Conservation (phyloP, 2,329 filamentous ascomycete genomes). For the Pestalotiopsis fici region DNA sequence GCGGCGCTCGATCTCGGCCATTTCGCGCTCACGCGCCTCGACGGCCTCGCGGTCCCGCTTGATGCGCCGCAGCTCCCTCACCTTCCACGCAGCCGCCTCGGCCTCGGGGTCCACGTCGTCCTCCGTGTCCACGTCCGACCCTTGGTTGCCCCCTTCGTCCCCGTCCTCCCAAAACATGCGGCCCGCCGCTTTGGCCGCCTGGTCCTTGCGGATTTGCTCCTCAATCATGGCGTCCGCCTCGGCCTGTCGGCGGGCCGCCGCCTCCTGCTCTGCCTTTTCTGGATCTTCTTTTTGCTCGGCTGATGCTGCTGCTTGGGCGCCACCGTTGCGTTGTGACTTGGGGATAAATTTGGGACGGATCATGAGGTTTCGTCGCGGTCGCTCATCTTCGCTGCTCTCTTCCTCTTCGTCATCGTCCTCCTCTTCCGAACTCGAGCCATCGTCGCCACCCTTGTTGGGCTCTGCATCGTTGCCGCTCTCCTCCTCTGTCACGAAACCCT, state of each 20-base stretch:
- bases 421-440: conserved; percentile 26
- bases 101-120: conserved; percentile 85
- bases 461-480: conserved; percentile 33
- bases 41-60: conserved; percentile 85
- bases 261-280: conserved; percentile 49
- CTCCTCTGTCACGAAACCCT: conserved; percentile 61
- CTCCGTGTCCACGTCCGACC: conserved; percentile 81
- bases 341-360: conserved; percentile 66
- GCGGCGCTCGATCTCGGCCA: conserved; percentile 85
- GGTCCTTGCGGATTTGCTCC: conserved; percentile 82
- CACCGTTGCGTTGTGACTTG: conserved; percentile 51
- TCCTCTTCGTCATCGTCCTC: conserved; percentile 37
- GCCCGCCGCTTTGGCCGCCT: conserved; percentile 71
- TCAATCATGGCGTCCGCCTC: conserved; percentile 80
- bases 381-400: conserved; percentile 56
- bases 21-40: conserved; percentile 79
- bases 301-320: conserved; percentile 11
- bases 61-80: conserved; percentile 86
- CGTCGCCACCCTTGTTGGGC: conserved; percentile 25
- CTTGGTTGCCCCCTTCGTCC: conserved; percentile 52
- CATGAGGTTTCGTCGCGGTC: conserved; percentile 58
- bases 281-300: conserved; percentile 31
- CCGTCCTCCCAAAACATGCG: conserved; percentile 85
- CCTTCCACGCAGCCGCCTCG: conserved; percentile 89
- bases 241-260: conserved; percentile 67